Percentiles rank a stretch among this genome's conserved stretches.
Evolutionary conservation across 768 basidiomycete genomes (phyloP).

Genomic region (Boletus rex-veris): DNA sequence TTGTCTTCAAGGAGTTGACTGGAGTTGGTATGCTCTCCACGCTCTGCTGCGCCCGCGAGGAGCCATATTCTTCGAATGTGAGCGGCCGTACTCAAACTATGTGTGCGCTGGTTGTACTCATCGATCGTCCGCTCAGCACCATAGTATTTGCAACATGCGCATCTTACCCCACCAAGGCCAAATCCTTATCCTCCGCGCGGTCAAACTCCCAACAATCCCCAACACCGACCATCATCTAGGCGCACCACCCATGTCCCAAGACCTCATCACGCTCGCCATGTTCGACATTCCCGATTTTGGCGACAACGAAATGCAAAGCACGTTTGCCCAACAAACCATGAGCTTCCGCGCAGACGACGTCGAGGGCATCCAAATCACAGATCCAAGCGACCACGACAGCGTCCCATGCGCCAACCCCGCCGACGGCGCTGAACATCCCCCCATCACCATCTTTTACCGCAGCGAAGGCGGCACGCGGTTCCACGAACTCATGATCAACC

Average conservation of each 20-base stretch:
- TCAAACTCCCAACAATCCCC: constrained; percentile 21
- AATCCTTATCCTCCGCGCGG: constrained; percentile 48
- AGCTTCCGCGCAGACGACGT: constrained; percentile 33
- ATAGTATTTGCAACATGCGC: constrained; percentile 50
- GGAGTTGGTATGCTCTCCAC: constrained; percentile 34
- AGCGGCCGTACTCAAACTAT: constrained; percentile 1
- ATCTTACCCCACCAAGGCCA: constrained; percentile 50
- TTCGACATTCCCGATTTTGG: constrained; percentile 31
- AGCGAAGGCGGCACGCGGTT: constrained; percentile 27
- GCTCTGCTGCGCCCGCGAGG: constrained; percentile 39
- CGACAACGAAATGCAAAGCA: constrained; percentile 25
- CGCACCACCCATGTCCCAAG: constrained; percentile 20
- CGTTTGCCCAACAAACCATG: constrained; percentile 25
- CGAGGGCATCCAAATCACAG: constrained; percentile 34
- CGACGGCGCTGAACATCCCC: constrained; percentile 28
- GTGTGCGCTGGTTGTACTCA: constrained; percentile 2
- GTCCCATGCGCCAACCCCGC: constrained; percentile 12
- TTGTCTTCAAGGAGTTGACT: constrained; percentile 42
- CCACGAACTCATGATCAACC: constrained; percentile 29
- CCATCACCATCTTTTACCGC: constrained; percentile 34
- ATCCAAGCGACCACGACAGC: constrained; percentile 25
- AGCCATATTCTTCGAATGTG: constrained; percentile 25
- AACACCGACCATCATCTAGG: not conserved
- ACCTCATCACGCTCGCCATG: constrained; percentile 30
- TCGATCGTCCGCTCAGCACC: constrained; percentile 32